Evolutionary conservation across 73 alveolate genomes (phyloP), one percentile per base, ranked within the genome.

Genomic region (Paramecium tetraurelia): DNA sequence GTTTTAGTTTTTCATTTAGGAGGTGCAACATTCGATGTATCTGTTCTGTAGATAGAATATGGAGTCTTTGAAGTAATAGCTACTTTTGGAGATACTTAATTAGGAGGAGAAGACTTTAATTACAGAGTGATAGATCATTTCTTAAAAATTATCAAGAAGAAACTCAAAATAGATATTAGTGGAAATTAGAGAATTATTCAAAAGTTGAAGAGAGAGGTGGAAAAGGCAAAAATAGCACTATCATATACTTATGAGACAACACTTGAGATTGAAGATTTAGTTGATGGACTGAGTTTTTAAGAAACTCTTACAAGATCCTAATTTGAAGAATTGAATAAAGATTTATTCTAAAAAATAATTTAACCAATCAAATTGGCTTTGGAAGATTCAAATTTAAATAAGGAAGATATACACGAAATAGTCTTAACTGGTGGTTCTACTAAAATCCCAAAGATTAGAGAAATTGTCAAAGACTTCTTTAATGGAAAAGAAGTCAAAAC

Each of bases 101-200:
- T 96, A 86, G 99, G 99, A 24, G 99, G 99, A 27, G 99, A 98
- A 92, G 99, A 98, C 86, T 97, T 97, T 86, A 99, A 97, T 92
- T 89, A 97, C 70, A 84, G 97, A 92, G 40, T 96, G 63, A 95
- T 96, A 10, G 95, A 95, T n/a, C 71, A 80, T 33, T 92, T 98
- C 38, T 93, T 85, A 20, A 31, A 24, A 41, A 77, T 95, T 11
- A 96, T 96, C 96, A 40, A 75, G 86, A 94, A 95, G 97, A 97
- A 95, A 85, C 94, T 94, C 14, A 95, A 96, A 50, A 92, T 86
- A 80, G 97, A 97, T 94, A 36, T 98, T 83, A 59, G 95, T 27
- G 89, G 96, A 85, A 94, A 94, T 96, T 92, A 88, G 40, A 93
- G 99, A 40, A 99, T 98, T 6, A n/a, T 98, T 44, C 95, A 98